phyloP scores from a whole-genome alignment of 257 asterid species.

The Ophiorrhiza pumila region DNA sequence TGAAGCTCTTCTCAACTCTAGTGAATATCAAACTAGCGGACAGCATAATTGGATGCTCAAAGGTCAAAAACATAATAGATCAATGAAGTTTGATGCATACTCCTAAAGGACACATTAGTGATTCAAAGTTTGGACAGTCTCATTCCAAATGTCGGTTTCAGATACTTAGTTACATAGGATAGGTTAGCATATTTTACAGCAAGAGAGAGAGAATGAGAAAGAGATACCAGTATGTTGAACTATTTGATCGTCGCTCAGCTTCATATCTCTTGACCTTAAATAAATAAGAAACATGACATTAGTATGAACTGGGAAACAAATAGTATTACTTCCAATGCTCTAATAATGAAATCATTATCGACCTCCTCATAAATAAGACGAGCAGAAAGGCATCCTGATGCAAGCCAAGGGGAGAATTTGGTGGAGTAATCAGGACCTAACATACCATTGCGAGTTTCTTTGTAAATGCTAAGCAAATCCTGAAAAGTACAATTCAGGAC shows the following conservation, averaged over 20 bases:
- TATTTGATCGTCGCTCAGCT: slow-evolving; percentile 67
- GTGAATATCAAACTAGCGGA: neutral
- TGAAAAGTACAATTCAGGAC: slow-evolving; percentile 15
- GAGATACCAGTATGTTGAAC: slow-evolving; percentile 82
- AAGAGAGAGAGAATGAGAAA: slow-evolving; percentile 4
- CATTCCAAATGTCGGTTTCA: neutral
- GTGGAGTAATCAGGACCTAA: slow-evolving; percentile 91
- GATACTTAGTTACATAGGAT: neutral
- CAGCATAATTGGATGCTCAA: neutral
- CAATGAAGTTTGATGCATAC: neutral
- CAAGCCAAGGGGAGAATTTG: slow-evolving; percentile 95
- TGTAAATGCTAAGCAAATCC: slow-evolving; percentile 71
- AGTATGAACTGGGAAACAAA: slow-evolving; percentile 17
- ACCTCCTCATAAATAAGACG: slow-evolving; percentile 87
- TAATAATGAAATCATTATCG: slow-evolving; percentile 16
- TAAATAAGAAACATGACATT: slow-evolving; percentile 11
- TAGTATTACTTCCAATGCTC: neutral
- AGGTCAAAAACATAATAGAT: neutral
- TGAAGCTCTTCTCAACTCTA: neutral
- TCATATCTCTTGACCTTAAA: slow-evolving; percentile 89
- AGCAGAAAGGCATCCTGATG: slow-evolving; percentile 89
- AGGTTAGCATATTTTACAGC: neutral
- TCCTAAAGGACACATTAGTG: neutral
- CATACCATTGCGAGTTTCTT: slow-evolving; percentile 94
- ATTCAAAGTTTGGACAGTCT: neutral